Conservation (phyloP, 805 yeast genomes). For the Yamadazyma ubonensis region DNA sequence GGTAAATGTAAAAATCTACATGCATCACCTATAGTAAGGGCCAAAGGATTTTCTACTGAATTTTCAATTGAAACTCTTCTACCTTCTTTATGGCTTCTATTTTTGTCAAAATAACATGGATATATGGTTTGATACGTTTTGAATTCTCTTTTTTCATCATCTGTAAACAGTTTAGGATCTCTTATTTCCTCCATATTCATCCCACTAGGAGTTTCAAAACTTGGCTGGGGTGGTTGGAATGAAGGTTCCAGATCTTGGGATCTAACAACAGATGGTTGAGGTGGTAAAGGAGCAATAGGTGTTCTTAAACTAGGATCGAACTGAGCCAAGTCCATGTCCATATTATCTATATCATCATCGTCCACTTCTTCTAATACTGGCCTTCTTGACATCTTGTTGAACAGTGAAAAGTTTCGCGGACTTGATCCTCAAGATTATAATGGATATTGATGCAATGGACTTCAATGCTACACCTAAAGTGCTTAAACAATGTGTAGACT, state of each 20-base stretch:
- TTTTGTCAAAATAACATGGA: slow-evolving; percentile 88
- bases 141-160: slow-evolving; percentile 62
- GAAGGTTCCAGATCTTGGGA: slow-evolving; percentile 50
- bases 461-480: slow-evolving; percentile 21
- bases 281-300: slow-evolving; percentile 65
- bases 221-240: slow-evolving; percentile 18
- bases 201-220: slow-evolving; percentile 8
- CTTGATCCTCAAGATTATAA: neutral
- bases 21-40: slow-evolving; percentile 79
- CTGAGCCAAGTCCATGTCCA: slow-evolving; percentile 93
- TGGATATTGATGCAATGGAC: neutral
- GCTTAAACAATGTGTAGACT: slow-evolving; percentile 24
- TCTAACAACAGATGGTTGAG: slow-evolving; percentile 58
- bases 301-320: slow-evolving; percentile 68
- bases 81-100: slow-evolving; percentile 75
- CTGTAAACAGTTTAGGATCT: slow-evolving; percentile 39
- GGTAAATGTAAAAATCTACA: slow-evolving; percentile 41
- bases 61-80: slow-evolving; percentile 68
- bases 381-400: slow-evolving; percentile 39
- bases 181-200: slow-evolving; percentile 22
- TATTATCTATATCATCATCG: slow-evolving; percentile 82
- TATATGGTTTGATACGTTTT: slow-evolving; percentile 72
- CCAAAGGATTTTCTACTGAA: slow-evolving; percentile 87
- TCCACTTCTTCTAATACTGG: slow-evolving; percentile 76
- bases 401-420: neutral